Evolutionary conservation across 1,284 basidiomycete species (phyloP), one percentile per base, ranked within the genome.

Genomic region (Quambalaria eucalypti): DNA sequence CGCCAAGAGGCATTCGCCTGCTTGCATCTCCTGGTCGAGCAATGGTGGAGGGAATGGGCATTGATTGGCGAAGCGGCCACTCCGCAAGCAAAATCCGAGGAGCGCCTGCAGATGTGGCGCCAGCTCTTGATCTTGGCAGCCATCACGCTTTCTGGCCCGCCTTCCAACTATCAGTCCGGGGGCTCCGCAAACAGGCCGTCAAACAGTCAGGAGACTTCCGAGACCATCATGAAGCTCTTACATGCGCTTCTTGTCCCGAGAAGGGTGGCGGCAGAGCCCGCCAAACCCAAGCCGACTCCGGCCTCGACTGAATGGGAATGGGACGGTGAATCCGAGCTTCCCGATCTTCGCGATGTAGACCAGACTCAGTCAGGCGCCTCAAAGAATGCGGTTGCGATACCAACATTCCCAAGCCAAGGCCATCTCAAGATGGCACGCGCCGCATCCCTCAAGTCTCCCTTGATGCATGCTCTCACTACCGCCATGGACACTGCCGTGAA

Each of bases 251-350:
- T 73, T 0, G 28, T 16, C 2, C 66, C 70, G 4, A 59, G 68
- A 4, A 57, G 50, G 19, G 42, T 30, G 25, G 9, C 14, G 8
- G 19, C 36, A 19, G 30, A 23, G 23, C 0, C 21, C 25, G 9
- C 33, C n/a, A 10, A 48, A 8, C 21, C 25, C 7, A 12, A 33
- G 31, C n/a, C 52, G 25, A 3, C 55, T 7, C 21, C 33, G 16
- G 52, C 47, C 7, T 30, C 51, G 2, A 42, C 46, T 9, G 63
- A 57, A 4, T 73, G 68, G 69, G 73, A 74, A 30, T 74, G 73
- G 73, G 73, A 74, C 36, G 73, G 73, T 8, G 59, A 59, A 1
- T 68, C 67, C 1, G 68, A 71, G 1, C 61, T 74, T 4, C 71
- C 71, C 1, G 33, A 48, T 2, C 40, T 72, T 19, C 68, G 68